Conservation (phyloP, 495 filamentous ascomycete genomes). For the Aspergillus bridgeri region DNA sequence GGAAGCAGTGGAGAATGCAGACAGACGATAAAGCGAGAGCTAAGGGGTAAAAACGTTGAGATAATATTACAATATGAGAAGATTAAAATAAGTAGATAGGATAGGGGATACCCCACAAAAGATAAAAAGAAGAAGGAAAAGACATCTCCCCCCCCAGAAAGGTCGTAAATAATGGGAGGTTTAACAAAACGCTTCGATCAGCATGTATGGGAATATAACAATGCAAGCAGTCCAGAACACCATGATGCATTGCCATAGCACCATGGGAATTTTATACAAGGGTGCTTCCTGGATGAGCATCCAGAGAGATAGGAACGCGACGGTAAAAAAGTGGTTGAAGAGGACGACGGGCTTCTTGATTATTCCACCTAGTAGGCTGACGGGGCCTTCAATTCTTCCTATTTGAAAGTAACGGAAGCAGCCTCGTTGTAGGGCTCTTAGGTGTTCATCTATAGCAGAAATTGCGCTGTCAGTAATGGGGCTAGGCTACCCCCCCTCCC, state of each 20-base stretch:
- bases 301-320: slow-evolving; percentile 88
- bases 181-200: slow-evolving; percentile 34
- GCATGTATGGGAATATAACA: slow-evolving; percentile 83
- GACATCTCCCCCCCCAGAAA: background rate
- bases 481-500: too few species aligned
- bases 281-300: slow-evolving; percentile 58
- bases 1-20: background rate
- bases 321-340: slow-evolving; percentile 89
- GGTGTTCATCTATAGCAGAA: slow-evolving; percentile 53
- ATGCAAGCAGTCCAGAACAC: slow-evolving; percentile 86
- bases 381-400: slow-evolving; percentile 73
- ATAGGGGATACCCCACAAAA: background rate
- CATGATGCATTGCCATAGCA: slow-evolving; percentile 55
- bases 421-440: slow-evolving; percentile 78
- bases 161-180: slow-evolving; percentile 1
- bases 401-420: slow-evolving; percentile 91
- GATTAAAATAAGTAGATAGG: background rate
- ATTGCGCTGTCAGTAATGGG: slow-evolving; percentile 1
- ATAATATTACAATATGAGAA: slow-evolving; percentile 8
- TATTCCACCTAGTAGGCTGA: slow-evolving; percentile 79
- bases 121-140: background rate
- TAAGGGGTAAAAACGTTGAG: background rate
- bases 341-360: slow-evolving; percentile 74
- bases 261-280: slow-evolving; percentile 56
- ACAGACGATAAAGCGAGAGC: background rate